Percentiles rank a stretch among this genome's conserved stretches.
Evolutionary conservation across 225 moss, liverwort and hornwort genomes (phyloP).

Genomic region (Lunularia cruciata): DNA sequence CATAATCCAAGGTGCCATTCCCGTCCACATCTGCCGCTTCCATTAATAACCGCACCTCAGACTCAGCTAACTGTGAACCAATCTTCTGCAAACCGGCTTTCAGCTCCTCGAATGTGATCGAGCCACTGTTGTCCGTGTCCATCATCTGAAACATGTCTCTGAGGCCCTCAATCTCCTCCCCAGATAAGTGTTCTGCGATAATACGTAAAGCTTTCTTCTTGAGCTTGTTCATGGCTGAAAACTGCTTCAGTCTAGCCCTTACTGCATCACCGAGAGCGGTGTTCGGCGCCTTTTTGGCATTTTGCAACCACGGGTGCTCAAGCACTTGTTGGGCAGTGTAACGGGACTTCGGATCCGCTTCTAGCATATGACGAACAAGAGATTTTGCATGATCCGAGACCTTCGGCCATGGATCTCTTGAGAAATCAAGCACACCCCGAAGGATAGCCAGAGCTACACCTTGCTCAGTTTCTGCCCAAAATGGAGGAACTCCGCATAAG

Average conservation of each 20-base stretch:
- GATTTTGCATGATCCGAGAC: constrained; percentile 86
- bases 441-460: constrained; percentile 87
- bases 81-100: constrained; percentile 70
- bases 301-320: constrained; percentile 89
- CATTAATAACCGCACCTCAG: constrained; percentile 80
- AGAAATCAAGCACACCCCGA: constrained; percentile 76
- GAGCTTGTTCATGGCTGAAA: constrained; percentile 90
- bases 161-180: constrained; percentile 78
- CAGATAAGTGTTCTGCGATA: constrained; percentile 81
- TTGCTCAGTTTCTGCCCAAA: constrained; percentile 89
- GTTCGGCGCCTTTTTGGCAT: constrained; percentile 81
- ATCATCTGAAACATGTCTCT: constrained; percentile 76
- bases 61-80: constrained; percentile 82
- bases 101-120: constrained; percentile 73
- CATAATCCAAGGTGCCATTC: constrained; percentile 71
- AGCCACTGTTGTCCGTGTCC: constrained; percentile 60
- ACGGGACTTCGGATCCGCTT: constrained; percentile 80
- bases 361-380: constrained; percentile 84
- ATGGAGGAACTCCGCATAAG: constrained; percentile 89
- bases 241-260: constrained; percentile 78
- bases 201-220: constrained; percentile 88
- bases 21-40: constrained; percentile 81
- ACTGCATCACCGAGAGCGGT: constrained; percentile 77
- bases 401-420: constrained; percentile 90
- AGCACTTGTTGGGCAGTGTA: constrained; percentile 88